Percentiles rank a stretch among this genome's conserved stretches.
phyloP scores from a whole-genome alignment of 2,329 filamentous ascomycete species.

The Aspergillus latus region DNA sequence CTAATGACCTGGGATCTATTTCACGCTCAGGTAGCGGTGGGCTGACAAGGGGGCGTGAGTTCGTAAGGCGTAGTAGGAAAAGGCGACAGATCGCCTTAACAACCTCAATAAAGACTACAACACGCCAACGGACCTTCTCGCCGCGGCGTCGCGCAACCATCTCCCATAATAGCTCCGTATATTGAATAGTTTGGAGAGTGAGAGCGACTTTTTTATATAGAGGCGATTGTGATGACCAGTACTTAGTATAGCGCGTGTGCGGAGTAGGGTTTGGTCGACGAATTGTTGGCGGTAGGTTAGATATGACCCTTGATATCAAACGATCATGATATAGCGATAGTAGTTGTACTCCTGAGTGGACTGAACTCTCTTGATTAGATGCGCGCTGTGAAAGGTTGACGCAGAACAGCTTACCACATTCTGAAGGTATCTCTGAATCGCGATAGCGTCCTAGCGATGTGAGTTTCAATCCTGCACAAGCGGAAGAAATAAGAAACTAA shows the following conservation, averaged over 20 bases:
- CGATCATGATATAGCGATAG: slow-evolving; percentile 91
- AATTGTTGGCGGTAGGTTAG: slow-evolving; percentile 54
- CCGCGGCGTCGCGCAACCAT: slow-evolving; percentile 90
- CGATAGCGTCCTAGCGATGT: slow-evolving; percentile 41
- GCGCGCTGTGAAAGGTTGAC: slow-evolving; percentile 12
- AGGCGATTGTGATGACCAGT: slow-evolving; percentile 61
- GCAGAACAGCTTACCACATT: slow-evolving; percentile 60
- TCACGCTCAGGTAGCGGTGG: slow-evolving; percentile 86
- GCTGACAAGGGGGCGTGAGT: slow-evolving; percentile 76
- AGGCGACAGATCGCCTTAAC: slow-evolving; percentile 84
- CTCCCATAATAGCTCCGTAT: slow-evolving; percentile 94
- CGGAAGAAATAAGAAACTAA: slow-evolving; percentile 8
- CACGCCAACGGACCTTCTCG: slow-evolving; percentile 77
- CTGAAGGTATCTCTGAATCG: slow-evolving; percentile 91
- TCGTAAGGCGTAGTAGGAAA: slow-evolving; percentile 76
- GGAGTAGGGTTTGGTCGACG: slow-evolving; percentile 54
- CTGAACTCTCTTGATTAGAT: slow-evolving; percentile 33
- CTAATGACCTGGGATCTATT: slow-evolving; percentile 63
- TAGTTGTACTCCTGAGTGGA: slow-evolving; percentile 85
- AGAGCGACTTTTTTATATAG: slow-evolving; percentile 80
- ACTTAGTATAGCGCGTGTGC: slow-evolving; percentile 64
- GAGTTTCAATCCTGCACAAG: background rate
- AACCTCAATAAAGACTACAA: slow-evolving; percentile 79
- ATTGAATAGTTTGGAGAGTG: slow-evolving; percentile 84
- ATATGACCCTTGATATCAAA: slow-evolving; percentile 68